Percentiles rank a stretch among this genome's conserved stretches.
These are phyloP conservation scores for Fusarium graminum DNA, from an alignment of 2,329 filamentous ascomycete species.

Conservation along the genomic window DNA sequence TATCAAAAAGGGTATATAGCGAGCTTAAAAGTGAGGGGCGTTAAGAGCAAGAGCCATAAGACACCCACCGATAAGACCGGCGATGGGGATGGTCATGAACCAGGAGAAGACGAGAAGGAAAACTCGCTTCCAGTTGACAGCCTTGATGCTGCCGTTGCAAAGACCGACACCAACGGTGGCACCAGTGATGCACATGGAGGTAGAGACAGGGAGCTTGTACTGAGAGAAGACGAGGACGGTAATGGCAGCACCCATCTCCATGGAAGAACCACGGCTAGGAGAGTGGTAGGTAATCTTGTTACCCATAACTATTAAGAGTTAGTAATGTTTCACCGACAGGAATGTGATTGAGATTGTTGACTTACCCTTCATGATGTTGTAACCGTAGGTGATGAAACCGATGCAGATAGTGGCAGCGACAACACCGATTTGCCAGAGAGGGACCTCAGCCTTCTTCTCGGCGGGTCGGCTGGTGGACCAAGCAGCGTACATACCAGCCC, in stretches of 20 bases:
- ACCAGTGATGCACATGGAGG: conserved; percentile 83
- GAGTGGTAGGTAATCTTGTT: conserved; percentile 83
- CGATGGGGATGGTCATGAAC: conserved; percentile 60
- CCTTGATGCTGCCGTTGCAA: conserved; percentile 78
- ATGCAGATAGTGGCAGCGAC: conserved; percentile 72
- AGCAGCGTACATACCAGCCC: conserved; percentile 77
- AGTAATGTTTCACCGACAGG: background rate
- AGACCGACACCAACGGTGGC: conserved; percentile 83
- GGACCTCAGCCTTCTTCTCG: conserved; percentile 73
- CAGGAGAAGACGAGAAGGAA: conserved; percentile 75
- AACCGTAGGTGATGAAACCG: conserved; percentile 80
- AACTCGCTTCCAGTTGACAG: conserved; percentile 82
- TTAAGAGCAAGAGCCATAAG: conserved; percentile 59
- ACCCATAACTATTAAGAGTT: conserved; percentile 73
- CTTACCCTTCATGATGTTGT: conserved; percentile 86
- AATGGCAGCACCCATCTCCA: conserved; percentile 84
- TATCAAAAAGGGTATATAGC: conserved; percentile 10
- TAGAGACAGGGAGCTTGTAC: conserved; percentile 80
- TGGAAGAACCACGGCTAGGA: conserved; percentile 70
- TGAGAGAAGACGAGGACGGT: conserved; percentile 83
- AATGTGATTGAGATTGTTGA: background rate
- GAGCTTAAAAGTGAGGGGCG: conserved; percentile 54
- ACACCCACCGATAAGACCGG: conserved; percentile 57
- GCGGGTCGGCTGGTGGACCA: conserved; percentile 74
- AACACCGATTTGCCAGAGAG: conserved; percentile 82